Evolutionary conservation across 805 yeast species (phyloP), one percentile per base, ranked within the genome.

Genomic region (Debaryomyces prosopidis): DNA sequence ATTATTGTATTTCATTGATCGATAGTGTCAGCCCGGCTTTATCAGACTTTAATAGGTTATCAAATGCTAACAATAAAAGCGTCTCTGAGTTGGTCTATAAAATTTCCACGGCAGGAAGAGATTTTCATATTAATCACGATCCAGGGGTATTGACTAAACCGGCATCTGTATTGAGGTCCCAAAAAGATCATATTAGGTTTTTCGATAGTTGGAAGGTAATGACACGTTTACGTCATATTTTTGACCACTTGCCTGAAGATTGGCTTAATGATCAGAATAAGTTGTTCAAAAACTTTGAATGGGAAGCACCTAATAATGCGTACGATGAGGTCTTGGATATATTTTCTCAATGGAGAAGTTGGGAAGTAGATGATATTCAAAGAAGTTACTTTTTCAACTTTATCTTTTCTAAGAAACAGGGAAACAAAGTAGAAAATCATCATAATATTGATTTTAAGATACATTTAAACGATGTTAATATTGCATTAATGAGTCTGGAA

Each of bases 141-240:
- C 95, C 98, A 0, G 82, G 88, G 5, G 96, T 90, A 15, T 76
- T 92, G 42, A 91, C 97, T 1, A 85, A 89, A 42, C 97, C 97
- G 0, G 85, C 97, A 0, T 84, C 87, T 54, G 81, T 89, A 26
- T 78, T 89, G 39, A 73, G 96, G 43, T 77, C 90, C 2, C 77
- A 84, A 2, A 73, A 76, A 15, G 78, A 82, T 18, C 97, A 91
- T 65, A 81, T 89, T 1, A 72, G 99, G 51, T 80, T 84, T 18
- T 80, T 82, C 48, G 88, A 89, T 53, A 82, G 95, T 55, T 94
- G 99, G 99, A 87, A 89, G 55, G 77, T 91, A 16, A 71, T 89
- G 36, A 81, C 89, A 1, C 75, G 96, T 31, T 65, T 94, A 36
- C 75, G 97, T 26, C 95, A 92, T 59, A 79, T 91, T 17, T 62